Conservation (phyloP, 163 green algal genomes). For the Chlorella variabilis region DNA sequence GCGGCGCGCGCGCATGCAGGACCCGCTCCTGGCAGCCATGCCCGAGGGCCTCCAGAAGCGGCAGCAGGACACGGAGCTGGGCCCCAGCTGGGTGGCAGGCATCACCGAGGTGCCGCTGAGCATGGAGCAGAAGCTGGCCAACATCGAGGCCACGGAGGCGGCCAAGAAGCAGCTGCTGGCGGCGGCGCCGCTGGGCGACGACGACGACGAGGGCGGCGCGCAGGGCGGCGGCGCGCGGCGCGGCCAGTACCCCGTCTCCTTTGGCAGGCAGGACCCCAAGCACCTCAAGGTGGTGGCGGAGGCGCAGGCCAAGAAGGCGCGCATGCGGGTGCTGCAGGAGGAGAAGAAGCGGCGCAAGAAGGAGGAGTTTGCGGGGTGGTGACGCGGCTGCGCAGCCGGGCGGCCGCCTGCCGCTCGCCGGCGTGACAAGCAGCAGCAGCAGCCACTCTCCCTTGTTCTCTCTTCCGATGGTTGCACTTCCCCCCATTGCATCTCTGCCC, state of each 20-base stretch:
- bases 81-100: conserved; percentile 50
- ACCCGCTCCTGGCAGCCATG: conserved; percentile 1
- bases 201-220: conserved; percentile 1
- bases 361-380: conserved; percentile 39
- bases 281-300: conserved; percentile 15
- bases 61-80: conserved; percentile 40
- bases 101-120: conserved; percentile 65
- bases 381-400: no score
- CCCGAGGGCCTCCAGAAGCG: conserved; percentile 28
- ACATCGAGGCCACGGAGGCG: conserved; percentile 71
- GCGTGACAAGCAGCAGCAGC: no score
- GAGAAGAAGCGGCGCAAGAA: conserved; percentile 41
- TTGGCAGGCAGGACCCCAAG: conserved; percentile 44
- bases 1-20: not conserved
- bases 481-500: no score
- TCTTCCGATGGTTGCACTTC: no score
- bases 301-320: conserved; percentile 26
- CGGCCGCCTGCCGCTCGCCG: no score
- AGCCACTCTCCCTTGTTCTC: no score
- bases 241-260: conserved; percentile 41
- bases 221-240: conserved; percentile 1
- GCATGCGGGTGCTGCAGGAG: conserved; percentile 27
- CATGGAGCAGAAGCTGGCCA: conserved; percentile 67
- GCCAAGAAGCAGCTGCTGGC: conserved; percentile 1
- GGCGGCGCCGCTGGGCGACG: not conserved